phyloP scores from a whole-genome alignment of 2,329 filamentous ascomycete species.

The Coniochaeta prunicola region DNA sequence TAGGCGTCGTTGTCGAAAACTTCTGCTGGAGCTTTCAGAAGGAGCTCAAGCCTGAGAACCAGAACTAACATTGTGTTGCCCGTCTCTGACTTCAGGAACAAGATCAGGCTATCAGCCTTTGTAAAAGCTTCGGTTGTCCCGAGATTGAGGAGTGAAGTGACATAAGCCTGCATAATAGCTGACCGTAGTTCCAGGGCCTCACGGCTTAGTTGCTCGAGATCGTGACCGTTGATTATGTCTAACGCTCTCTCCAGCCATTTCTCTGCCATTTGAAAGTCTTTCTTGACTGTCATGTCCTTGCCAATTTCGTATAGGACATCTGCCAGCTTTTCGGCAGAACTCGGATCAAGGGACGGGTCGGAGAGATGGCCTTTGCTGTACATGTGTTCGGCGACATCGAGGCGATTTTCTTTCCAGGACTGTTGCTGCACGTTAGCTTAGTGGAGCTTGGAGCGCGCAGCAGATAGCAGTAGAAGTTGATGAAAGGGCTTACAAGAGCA shows the following conservation, averaged over 20 bases:
- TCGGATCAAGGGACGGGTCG: constrained; percentile 32
- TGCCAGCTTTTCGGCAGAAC: constrained; percentile 52
- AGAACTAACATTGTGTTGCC: constrained; percentile 58
- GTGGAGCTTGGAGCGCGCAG: background rate
- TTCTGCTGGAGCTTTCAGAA: constrained; percentile 41
- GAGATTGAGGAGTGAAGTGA: constrained; percentile 45
- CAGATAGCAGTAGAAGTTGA: too few species aligned
- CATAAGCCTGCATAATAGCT: constrained; percentile 56
- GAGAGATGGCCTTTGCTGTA: constrained; percentile 51
- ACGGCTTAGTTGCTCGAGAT: constrained; percentile 46
- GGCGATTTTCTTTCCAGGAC: constrained; percentile 67
- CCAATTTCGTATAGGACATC: constrained; percentile 70
- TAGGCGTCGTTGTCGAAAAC: constrained; percentile 42
- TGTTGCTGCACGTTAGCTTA: constrained; percentile 24
- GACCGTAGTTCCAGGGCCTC: constrained; percentile 58
- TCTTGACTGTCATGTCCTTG: constrained; percentile 43
- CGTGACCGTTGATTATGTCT: constrained; percentile 47
- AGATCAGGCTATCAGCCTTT: constrained; percentile 51
- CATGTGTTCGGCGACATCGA: constrained; percentile 74
- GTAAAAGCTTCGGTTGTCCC: constrained; percentile 34
- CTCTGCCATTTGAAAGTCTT: constrained; percentile 46
- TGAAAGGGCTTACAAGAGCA: constrained; percentile 51
- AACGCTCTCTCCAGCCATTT: constrained; percentile 70
- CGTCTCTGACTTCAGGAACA: constrained; percentile 53
- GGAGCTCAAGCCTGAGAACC: constrained; percentile 61